Conservation (phyloP, 2,329 filamentous ascomycete genomes). For the Nemania bipapillata region DNA sequence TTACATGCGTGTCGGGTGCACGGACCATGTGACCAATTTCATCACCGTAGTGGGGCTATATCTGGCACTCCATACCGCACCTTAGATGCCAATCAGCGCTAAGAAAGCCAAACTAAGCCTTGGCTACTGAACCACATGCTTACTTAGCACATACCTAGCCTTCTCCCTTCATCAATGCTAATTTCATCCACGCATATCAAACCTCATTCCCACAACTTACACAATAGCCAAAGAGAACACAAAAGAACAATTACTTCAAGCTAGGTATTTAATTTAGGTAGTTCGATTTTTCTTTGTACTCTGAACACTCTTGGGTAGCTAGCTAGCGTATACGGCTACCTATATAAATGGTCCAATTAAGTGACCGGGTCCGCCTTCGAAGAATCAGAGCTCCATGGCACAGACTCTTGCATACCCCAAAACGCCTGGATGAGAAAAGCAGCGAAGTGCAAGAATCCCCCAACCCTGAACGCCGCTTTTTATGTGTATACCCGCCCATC, state of each 20-base stretch:
- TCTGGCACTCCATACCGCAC: neutral
- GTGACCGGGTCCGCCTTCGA: conserved; percentile 36
- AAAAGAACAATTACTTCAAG: neutral
- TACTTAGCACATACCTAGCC: too few species aligned
- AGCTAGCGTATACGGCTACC: conserved; percentile 42
- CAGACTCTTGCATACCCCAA: conserved; percentile 38
- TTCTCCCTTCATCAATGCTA: too few species aligned
- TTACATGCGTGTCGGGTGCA: conserved; percentile 48
- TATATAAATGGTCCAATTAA: conserved; percentile 42
- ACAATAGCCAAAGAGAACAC: neutral
- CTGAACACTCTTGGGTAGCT: conserved; percentile 1
- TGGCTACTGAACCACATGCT: too few species aligned
- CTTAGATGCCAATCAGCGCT: neutral
- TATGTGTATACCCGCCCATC: conserved; percentile 56
- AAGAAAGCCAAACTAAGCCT: neutral
- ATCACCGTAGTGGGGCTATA: conserved; percentile 27
- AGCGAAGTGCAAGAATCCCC: conserved; percentile 43
- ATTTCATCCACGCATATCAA: too few species aligned
- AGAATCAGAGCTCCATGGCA: conserved; percentile 29
- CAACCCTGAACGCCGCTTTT: conserved; percentile 57
- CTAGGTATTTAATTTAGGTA: too few species aligned
- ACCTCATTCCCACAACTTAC: too few species aligned
- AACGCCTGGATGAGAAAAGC: conserved; percentile 43
- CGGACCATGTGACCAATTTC: conserved; percentile 38
- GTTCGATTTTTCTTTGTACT: neutral